Conservation (phyloP, 2,329 filamentous ascomycete species). For the Exophiala calicioides region DNA sequence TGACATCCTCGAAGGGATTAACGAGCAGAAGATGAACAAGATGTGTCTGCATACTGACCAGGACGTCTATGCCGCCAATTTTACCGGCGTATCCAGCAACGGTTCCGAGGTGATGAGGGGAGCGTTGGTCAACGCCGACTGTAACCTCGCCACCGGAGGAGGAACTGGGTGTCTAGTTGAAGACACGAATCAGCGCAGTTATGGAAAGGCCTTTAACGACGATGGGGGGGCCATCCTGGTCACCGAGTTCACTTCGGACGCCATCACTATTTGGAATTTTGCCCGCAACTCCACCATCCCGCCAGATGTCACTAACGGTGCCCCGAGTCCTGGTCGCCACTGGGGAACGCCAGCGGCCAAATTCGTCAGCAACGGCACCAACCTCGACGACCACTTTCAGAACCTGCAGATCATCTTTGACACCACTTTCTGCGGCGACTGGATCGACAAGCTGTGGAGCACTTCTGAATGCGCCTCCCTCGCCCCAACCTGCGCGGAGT, state of each 20-base stretch:
- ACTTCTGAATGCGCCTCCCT: conserved; percentile 59
- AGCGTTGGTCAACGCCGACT: conserved; percentile 33
- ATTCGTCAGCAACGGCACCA: conserved; percentile 43
- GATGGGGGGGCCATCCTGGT: conserved; percentile 50
- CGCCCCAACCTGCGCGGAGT: conserved; percentile 67
- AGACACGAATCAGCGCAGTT: conserved; percentile 36
- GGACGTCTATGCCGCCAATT: conserved; percentile 43
- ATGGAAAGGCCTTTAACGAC: conserved; percentile 56
- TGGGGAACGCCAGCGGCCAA: conserved; percentile 51
- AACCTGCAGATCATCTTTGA: conserved; percentile 50
- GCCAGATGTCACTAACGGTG: conserved; percentile 43
- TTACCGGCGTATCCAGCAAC: conserved; percentile 40
- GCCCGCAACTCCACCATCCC: conserved; percentile 46
- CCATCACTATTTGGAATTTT: conserved; percentile 57
- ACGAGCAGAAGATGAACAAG: conserved; percentile 42
- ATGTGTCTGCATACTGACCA: conserved; percentile 52
- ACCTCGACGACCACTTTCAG: conserved; percentile 44
- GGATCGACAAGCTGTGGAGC: conserved; percentile 54
- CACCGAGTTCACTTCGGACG: conserved; percentile 48
- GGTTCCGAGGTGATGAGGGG: background rate
- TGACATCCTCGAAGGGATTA: conserved; percentile 56
- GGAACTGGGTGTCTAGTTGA: conserved; percentile 40
- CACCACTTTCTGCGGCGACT: conserved; percentile 58
- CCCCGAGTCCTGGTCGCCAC: conserved; percentile 37
- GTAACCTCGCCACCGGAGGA: conserved; percentile 33